A percentile compares a stretch with the other conserved stretches of the same genome.
Conservation (phyloP, 2,329 filamentous ascomycete genomes). For the Pestalotiopsis sp. region DNA sequence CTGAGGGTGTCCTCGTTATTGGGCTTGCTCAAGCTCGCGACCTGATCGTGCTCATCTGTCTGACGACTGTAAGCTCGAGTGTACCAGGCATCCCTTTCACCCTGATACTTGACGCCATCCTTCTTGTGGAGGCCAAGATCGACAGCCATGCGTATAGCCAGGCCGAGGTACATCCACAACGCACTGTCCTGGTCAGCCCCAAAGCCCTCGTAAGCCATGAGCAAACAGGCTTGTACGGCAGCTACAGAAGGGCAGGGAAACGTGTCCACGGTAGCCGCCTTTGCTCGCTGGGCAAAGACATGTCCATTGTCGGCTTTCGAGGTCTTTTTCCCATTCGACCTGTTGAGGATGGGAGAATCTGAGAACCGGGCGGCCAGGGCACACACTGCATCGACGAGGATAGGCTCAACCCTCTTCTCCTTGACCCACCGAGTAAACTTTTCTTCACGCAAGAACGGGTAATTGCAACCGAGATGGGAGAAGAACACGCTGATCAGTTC, state of each 20-base stretch:
- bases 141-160: constrained; percentile 82
- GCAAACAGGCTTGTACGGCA: constrained; percentile 79
- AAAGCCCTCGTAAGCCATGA: constrained; percentile 89
- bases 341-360: constrained; percentile 55
- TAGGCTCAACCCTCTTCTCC: constrained; percentile 81
- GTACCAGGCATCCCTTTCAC: constrained; percentile 54
- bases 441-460: constrained; percentile 76
- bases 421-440: constrained; percentile 76
- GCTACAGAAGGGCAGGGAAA: constrained; percentile 82
- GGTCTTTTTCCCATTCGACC: constrained; percentile 49
- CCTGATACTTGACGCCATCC: constrained; percentile 69
- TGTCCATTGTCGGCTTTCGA: constrained; percentile 71
- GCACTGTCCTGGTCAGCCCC: constrained; percentile 87
- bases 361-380: constrained; percentile 83
- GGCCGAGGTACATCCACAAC: constrained; percentile 90
- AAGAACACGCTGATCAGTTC: constrained; percentile 83
- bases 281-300: constrained; percentile 79
- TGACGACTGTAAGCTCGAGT: constrained; percentile 45
- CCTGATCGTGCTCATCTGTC: constrained; percentile 25
- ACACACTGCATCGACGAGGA: constrained; percentile 85
- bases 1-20: constrained; percentile 45
- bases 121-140: constrained; percentile 82
- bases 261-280: constrained; percentile 79
- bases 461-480: constrained; percentile 79
- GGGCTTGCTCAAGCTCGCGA: constrained; percentile 33